Percentiles rank a stretch among this genome's conserved stretches.
Conservation (phyloP, 202 grass and related monocot species). For the Setaria italica region DNA sequence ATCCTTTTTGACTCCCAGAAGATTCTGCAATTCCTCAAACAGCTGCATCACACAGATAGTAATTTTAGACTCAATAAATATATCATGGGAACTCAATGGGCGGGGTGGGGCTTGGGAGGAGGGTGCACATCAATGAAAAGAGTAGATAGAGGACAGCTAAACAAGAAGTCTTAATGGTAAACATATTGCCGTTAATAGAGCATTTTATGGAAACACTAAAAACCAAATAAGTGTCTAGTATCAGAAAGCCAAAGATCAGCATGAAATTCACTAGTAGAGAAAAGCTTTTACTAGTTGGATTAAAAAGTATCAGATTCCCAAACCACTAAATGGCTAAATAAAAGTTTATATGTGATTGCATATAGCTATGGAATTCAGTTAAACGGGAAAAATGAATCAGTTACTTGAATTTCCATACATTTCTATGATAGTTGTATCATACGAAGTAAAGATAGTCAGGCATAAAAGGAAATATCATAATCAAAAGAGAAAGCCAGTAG, state of each 20-base stretch:
- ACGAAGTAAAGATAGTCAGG: conserved; percentile 11
- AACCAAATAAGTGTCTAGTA: neutral
- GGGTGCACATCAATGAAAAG: neutral
- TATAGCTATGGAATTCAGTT: neutral
- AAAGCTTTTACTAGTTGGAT: conserved; percentile 13
- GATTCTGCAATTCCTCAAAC: conserved; percentile 69
- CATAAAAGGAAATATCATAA: conserved; percentile 32
- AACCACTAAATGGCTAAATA: neutral
- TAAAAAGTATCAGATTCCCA: conserved; percentile 13
- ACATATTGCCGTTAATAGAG: neutral
- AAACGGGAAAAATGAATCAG: conserved; percentile 7
- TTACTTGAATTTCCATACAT: conserved; percentile 23
- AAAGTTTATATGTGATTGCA: conserved; percentile 27
- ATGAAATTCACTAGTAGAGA: conserved; percentile 13
- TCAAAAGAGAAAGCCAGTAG: neutral
- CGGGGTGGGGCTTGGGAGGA: neutral
- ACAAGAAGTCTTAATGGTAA: conserved; percentile 1
- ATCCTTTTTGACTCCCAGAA: conserved; percentile 83
- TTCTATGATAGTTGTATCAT: conserved; percentile 14
- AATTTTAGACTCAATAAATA: conserved; percentile 19
- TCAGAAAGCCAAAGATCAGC: neutral
- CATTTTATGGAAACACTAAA: conserved; percentile 13
- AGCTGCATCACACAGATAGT: conserved; percentile 64
- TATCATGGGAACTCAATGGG: neutral
- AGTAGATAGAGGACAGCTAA: neutral